Percentiles rank a stretch among this genome's conserved stretches.
Conservation (phyloP, 2,329 filamentous ascomycete genomes). For the Pseudocercospora fijiensis region DNA sequence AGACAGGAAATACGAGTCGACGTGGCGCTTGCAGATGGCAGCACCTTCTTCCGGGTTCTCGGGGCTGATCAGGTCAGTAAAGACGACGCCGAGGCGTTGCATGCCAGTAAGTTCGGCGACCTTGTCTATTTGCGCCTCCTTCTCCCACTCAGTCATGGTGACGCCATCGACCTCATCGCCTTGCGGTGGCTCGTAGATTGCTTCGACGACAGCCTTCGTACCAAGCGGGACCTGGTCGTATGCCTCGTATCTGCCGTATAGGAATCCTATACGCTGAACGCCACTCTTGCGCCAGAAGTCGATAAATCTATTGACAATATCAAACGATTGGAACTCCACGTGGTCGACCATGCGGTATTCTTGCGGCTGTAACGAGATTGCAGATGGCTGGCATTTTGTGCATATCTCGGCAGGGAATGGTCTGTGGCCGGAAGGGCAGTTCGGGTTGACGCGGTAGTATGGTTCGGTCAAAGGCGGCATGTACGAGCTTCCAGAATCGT, state of each 20-base stretch:
- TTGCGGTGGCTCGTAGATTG: conserved; percentile 95
- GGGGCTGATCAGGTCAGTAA: conserved; percentile 80
- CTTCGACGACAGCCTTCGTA: conserved; percentile 92
- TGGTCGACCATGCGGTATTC: conserved; percentile 96
- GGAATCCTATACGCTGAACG: conserved; percentile 77
- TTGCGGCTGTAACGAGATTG: conserved; percentile 92
- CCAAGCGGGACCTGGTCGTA: conserved; percentile 92
- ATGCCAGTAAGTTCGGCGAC: conserved; percentile 81
- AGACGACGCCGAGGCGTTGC: conserved; percentile 87
- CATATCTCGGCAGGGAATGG: conserved; percentile 96
- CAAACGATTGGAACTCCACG: conserved; percentile 86
- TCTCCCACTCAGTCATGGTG: conserved; percentile 79
- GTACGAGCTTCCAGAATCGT: conserved; percentile 88
- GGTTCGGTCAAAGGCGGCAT: conserved; percentile 94
- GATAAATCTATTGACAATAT: conserved; percentile 83
- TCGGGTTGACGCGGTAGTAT: conserved; percentile 81
- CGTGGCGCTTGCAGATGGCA: conserved; percentile 91
- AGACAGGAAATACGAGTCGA: conserved; percentile 90
- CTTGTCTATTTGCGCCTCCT: conserved; percentile 76
- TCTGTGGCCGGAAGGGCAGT: conserved; percentile 91
- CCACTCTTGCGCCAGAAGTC: conserved; percentile 89
- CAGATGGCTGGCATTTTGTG: conserved; percentile 95
- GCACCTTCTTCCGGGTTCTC: conserved; percentile 68
- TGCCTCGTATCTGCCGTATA: conserved; percentile 88
- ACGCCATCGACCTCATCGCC: conserved; percentile 85